A percentile compares a stretch with the other conserved stretches of the same genome.
These are phyloP conservation scores for Aspergillus intermedius DNA, from an alignment of 2,329 filamentous ascomycete species.

Conservation along the genomic window DNA sequence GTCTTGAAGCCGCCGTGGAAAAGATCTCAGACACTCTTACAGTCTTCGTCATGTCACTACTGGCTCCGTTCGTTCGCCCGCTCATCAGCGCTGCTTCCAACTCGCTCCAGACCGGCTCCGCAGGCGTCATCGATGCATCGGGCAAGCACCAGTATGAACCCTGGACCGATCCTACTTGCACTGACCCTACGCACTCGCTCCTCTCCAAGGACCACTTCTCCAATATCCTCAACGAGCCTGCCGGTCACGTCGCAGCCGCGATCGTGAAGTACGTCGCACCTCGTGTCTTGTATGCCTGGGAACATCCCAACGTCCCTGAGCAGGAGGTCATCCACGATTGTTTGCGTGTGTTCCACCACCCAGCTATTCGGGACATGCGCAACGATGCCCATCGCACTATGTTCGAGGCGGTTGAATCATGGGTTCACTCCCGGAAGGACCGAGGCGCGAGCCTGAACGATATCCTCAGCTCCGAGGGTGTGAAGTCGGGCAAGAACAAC, in stretches of 20 bases:
- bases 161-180: conserved; percentile 68
- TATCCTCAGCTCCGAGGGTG: conserved; percentile 74
- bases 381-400: conserved; percentile 79
- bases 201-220: conserved; percentile 80
- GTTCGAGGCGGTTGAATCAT: conserved; percentile 78
- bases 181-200: conserved; percentile 75
- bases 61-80: conserved; percentile 86
- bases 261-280: conserved; percentile 84
- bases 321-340: conserved; percentile 80
- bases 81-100: conserved; percentile 84
- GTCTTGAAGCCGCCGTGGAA: conserved; percentile 81
- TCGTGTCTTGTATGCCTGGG: conserved; percentile 85
- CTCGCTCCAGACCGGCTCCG: conserved; percentile 77
- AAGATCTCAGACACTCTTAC: conserved; percentile 91
- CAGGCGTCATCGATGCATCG: conserved; percentile 60
- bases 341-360: conserved; percentile 81
- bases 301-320: conserved; percentile 74
- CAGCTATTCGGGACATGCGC: conserved; percentile 66
- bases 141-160: conserved; percentile 71
- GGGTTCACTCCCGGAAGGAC: conserved; percentile 65
- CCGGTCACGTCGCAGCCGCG: conserved; percentile 64
- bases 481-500: conserved; percentile 70
- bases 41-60: conserved; percentile 80
- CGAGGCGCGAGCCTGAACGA: conserved; percentile 62
- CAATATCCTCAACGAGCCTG: conserved; percentile 69